phyloP scores from a whole-genome alignment of 192 early-diverging fungal species.

The Spizellomyces sp. region DNA sequence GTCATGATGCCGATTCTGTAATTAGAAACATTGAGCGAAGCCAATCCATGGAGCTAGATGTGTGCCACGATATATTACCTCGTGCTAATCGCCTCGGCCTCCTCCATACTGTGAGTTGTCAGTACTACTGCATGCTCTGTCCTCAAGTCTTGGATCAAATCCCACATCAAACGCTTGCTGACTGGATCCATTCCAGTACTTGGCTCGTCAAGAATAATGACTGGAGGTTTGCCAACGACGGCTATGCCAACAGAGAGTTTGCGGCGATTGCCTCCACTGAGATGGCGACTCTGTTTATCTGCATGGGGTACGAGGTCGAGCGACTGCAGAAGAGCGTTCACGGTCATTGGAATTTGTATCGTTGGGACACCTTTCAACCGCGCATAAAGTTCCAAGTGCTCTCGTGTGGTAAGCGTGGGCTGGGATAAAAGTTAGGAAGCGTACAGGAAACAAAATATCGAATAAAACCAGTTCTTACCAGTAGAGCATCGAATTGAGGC shows the following conservation, averaged over 20 bases:
- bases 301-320: slow-evolving; percentile 61
- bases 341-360: slow-evolving; percentile 50
- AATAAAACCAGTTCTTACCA: slow-evolving; percentile 46
- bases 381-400: slow-evolving; percentile 76
- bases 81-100: slow-evolving; percentile 60
- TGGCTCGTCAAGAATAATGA: slow-evolving; percentile 82
- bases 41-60: too few relatives aligned
- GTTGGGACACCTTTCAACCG: slow-evolving; percentile 67
- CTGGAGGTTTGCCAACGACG: slow-evolving; percentile 53
- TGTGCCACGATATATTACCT: too few relatives aligned
- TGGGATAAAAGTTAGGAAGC: slow-evolving; percentile 52
- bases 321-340: slow-evolving; percentile 45
- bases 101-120: slow-evolving; percentile 80
- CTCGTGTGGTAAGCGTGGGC: slow-evolving; percentile 69
- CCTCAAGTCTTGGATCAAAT: slow-evolving; percentile 69
- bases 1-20: slow-evolving; percentile 77
- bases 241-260: slow-evolving; percentile 54
- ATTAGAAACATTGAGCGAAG: slow-evolving; percentile 52
- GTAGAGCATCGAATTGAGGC: slow-evolving; percentile 75
- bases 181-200: slow-evolving; percentile 76
- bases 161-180: slow-evolving; percentile 76
- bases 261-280: slow-evolving; percentile 77
- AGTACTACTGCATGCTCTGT: slow-evolving; percentile 63
- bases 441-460: too few relatives aligned
- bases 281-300: slow-evolving; percentile 55